phyloP scores from a whole-genome alignment of 805 yeast genomes.

The Candida pseudoglaebosa region DNA sequence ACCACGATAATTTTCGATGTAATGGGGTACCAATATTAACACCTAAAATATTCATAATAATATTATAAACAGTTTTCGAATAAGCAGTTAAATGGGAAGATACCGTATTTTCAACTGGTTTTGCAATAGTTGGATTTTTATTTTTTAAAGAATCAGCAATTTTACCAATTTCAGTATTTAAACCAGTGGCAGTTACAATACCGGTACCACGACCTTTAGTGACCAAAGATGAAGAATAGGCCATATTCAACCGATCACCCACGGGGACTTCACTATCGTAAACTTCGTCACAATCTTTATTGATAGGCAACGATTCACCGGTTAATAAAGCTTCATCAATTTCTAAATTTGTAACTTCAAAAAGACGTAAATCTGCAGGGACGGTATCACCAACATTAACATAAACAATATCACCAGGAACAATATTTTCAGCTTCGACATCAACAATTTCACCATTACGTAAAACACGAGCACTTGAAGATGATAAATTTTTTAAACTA shows the following conservation, averaged over 20 bases:
- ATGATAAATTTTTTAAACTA: conserved; percentile 59
- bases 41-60: conserved; percentile 69
- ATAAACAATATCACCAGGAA: conserved; percentile 67
- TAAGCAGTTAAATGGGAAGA: conserved; percentile 46
- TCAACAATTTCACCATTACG: conserved; percentile 56
- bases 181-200: conserved; percentile 64
- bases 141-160: conserved; percentile 60
- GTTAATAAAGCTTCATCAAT: conserved; percentile 66
- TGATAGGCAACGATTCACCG: conserved; percentile 65
- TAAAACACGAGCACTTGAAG: conserved; percentile 67
- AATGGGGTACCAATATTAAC: conserved; percentile 78
- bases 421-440: conserved; percentile 60
- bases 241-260: conserved; percentile 74
- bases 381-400: conserved; percentile 70
- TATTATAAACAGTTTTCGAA: conserved; percentile 46
- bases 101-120: conserved; percentile 37
- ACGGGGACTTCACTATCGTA: conserved; percentile 48
- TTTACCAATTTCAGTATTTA: conserved; percentile 68
- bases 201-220: conserved; percentile 75
- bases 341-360: conserved; percentile 60
- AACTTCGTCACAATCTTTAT: conserved; percentile 44
- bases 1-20: conserved; percentile 68
- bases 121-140: conserved; percentile 38
- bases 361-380: conserved; percentile 67
- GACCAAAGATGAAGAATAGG: conserved; percentile 63